Base-by-base conservation (phyloP, 2,329 filamentous ascomycete species). In the Parastagonospora nodorum region DNA sequence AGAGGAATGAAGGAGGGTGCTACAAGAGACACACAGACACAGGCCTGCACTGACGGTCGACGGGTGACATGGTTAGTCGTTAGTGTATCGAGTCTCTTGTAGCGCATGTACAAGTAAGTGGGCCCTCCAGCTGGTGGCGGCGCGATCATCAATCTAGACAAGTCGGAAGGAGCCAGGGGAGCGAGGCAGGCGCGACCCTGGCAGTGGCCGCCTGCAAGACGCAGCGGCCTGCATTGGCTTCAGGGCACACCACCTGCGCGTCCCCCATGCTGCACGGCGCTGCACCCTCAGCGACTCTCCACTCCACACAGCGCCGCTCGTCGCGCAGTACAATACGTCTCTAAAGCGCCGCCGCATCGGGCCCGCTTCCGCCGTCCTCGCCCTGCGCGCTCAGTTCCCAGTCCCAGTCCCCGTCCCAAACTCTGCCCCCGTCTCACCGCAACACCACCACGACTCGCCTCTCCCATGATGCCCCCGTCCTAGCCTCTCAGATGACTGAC, bases 401-500 rank as follows among this genome's bases (percentile, higher is more conserved):
- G n/a, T 31, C 11, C 29, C 38, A 12, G 38, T 12, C 28, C 24
- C 40, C 4, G 9, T 15, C 24, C 29, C 47, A 14, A 11, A 35
- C 19, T 5, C 32, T 7, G 9, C 19, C n/a, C 31, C 12, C 42
- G 42, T n/a, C 45, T 48, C 45, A 43, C 45, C 45, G 39, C 45
- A 48, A 48, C n/a, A 33, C 2, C 10, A 40, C 37, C 38, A 41
- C 38, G 27, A 41, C 36, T 30, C 30, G 19, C 48, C 31, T n/a
- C 15, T 7, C 9, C n/a, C 36, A 28, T 45, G 33, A 30, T 42
- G 33, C 5, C 15, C 30, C 6, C 12, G 29, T 27, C 33, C 38
- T 32, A n/a, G 19, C 32, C 16, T 14, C 40, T 35, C 39, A 42
- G 30, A 50, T 55, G 48, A 41, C 45, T 8, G 48, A 53, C 50